Evolutionary conservation across 2,329 filamentous ascomycete genomes (phyloP), one percentile per base, ranked within the genome.

Genomic region (Fusarium annulatum): DNA sequence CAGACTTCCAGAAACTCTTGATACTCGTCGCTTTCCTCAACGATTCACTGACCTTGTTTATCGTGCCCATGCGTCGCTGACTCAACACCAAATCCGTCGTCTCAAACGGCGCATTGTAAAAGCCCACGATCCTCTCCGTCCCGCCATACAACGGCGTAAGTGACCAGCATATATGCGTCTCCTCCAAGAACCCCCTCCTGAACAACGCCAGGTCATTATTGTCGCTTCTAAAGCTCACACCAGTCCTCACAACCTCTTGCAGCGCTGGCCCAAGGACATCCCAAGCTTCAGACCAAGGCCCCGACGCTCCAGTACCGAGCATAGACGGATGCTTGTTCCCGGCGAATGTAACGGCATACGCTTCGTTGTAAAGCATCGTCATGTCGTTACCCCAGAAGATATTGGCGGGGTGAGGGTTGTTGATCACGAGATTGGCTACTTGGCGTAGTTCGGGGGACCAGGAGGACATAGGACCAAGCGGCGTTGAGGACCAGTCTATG

Each of bases 351-450:
- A 83, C 79, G 53, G 90, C 81, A 41, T 83, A 91, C 1, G 89
- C 86, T 76, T 91, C 89, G 64, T 92, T 92, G 79, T 92, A 92
- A 7, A 92, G 86, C 59, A 89, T 88, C 7, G 90, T 87, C 56
- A 91, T 82, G 38, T 91, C 89, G 21, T 83, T 84, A 4, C 89
- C 89, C 89, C 89, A 91, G 75, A 91, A 91, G 80, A 90, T 85
- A 4, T 86, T 87, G 5, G 85, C 85, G 1, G 87, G 87, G 34
- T 81, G 78, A 0, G 81, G 81, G 48, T 85, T 83, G 15, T 64
- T 70, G 74, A 85, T 81, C 42, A 80, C 78, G 0, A 85, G 75
- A 26, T 84, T 83, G 19, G 79, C 81, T 6, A 79, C 66, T 64
- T 86, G 84, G 9, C 85, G 84, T 21, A 88, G 84, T 48, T 85